A percentile compares a stretch with the other conserved stretches of the same genome.
Conservation (phyloP, 1,284 basidiomycete species). For the Leccinum huronense region DNA sequence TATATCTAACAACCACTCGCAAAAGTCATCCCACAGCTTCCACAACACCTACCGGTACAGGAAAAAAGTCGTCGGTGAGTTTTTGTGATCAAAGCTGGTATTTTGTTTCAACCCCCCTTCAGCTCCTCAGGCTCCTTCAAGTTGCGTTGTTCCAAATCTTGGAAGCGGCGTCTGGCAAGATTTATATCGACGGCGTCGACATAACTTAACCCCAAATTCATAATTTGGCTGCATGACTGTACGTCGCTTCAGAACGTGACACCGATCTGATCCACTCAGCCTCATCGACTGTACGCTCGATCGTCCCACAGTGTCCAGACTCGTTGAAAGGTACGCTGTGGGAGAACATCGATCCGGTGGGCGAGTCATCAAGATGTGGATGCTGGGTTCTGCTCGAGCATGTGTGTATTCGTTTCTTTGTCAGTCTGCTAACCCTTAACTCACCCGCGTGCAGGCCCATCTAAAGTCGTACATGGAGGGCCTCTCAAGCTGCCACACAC, state of each 20-base stretch:
- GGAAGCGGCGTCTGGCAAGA: slow-evolving; percentile 77
- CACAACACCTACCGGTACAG: no score
- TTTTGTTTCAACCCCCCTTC: no score
- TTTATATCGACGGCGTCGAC: slow-evolving; percentile 83
- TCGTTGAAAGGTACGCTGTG: slow-evolving; percentile 85
- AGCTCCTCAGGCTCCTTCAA: no score
- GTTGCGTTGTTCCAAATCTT: slow-evolving; percentile 50
- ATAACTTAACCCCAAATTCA: slow-evolving; percentile 47
- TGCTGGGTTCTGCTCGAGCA: slow-evolving; percentile 80
- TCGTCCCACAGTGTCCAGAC: slow-evolving; percentile 85
- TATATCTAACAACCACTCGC: no score
- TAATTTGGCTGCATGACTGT: slow-evolving; percentile 81
- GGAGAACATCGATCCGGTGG: slow-evolving; percentile 81
- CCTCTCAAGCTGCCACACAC: slow-evolving; percentile 33
- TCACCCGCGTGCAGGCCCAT: slow-evolving; percentile 55
- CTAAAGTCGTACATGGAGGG: slow-evolving; percentile 36
- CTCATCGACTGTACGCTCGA: slow-evolving; percentile 63
- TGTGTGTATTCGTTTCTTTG: slow-evolving; percentile 38
- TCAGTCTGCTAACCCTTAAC: neutral
- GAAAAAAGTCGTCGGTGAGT: no score
- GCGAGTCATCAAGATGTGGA: slow-evolving; percentile 67
- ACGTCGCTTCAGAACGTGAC: slow-evolving; percentile 28
- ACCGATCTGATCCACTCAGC: neutral
- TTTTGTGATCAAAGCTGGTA: no score
- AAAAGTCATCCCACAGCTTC: no score